These are phyloP conservation scores for Geotrichum aggregatum DNA, from an alignment of 1,139 yeast species.

Conservation along the genomic window DNA sequence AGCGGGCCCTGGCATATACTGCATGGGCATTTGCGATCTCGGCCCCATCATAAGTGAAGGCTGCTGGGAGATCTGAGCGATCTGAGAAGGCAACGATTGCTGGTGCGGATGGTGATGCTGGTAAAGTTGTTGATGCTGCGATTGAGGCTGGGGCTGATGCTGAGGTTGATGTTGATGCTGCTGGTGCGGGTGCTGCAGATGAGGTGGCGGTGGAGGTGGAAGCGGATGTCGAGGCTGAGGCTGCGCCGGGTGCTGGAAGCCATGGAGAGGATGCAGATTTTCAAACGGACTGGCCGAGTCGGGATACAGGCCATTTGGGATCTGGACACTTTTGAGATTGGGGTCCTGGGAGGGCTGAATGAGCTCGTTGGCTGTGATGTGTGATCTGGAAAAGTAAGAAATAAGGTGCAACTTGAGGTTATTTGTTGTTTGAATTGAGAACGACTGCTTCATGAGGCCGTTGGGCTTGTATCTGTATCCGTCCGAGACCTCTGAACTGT, in stretches of 20 bases:
- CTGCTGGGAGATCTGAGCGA: too few relatives aligned
- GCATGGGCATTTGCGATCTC: too few relatives aligned
- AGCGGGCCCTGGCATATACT: too few relatives aligned
- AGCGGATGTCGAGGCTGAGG: constrained; percentile 32
- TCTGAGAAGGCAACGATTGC: not conserved
- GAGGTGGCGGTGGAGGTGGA: constrained; percentile 26
- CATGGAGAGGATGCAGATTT: constrained; percentile 7
- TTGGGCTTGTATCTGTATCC: constrained; percentile 43
- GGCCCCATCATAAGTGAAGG: too few relatives aligned
- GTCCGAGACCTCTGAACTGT: constrained; percentile 27
- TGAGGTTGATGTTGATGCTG: constrained; percentile 29
- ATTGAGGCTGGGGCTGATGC: constrained; percentile 10
- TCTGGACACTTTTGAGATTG: constrained; percentile 35
- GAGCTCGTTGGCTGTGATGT: constrained; percentile 31
- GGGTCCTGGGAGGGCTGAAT: constrained; percentile 45
- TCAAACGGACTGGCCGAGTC: constrained; percentile 29
- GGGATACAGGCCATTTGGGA: constrained; percentile 44
- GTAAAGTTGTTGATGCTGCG: constrained; percentile 20
- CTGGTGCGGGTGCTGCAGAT: constrained; percentile 31
- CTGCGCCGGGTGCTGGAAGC: constrained; percentile 22
- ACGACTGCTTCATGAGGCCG: constrained; percentile 60
- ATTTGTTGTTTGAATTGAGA: constrained; percentile 51
- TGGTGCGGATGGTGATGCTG: too few relatives aligned
- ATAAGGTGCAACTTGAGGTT: constrained; percentile 55
- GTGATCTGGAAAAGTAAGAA: constrained; percentile 45